These are phyloP conservation scores for Harringtonia lauricola DNA, from an alignment of 2,329 filamentous ascomycete genomes.

Conservation along the genomic window DNA sequence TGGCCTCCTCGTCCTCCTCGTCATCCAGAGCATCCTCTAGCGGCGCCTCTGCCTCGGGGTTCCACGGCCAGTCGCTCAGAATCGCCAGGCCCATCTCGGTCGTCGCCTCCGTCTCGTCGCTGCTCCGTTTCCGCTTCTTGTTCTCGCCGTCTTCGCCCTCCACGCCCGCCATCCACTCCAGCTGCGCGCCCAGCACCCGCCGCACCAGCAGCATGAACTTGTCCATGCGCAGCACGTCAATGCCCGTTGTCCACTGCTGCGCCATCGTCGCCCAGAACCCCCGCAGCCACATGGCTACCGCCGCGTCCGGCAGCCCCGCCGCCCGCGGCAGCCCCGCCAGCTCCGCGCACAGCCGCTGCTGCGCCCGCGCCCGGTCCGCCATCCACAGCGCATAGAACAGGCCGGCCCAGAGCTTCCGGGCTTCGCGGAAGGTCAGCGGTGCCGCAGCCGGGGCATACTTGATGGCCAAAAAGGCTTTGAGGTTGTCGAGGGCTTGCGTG, in stretches of 20 bases:
- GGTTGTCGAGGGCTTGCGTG: constrained; percentile 64
- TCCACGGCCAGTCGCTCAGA: constrained; percentile 30
- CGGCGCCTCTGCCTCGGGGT: constrained; percentile 19
- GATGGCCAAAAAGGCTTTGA: constrained; percentile 65
- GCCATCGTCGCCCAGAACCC: constrained; percentile 64
- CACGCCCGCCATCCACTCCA: constrained; percentile 33
- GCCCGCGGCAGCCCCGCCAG: constrained; percentile 51
- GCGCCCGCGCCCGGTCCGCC: constrained; percentile 78
- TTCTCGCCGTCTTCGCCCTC: constrained; percentile 8
- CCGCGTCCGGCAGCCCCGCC: constrained; percentile 35
- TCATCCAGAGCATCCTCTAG: constrained; percentile 26
- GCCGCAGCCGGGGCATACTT: constrained; percentile 22
- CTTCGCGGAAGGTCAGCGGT: constrained; percentile 55
- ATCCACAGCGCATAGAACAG: constrained; percentile 92
- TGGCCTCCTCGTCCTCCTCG: constrained; percentile 26
- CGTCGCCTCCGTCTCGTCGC: constrained; percentile 16
- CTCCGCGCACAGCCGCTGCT: constrained; percentile 71
- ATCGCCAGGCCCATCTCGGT: constrained; percentile 25
- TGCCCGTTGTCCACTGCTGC: constrained; percentile 55
- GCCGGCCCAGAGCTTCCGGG: constrained; percentile 88
- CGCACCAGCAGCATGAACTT: constrained; percentile 85
- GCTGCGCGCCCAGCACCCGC: constrained; percentile 62
- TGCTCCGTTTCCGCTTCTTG: constrained; percentile 10
- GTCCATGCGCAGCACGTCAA: constrained; percentile 73
- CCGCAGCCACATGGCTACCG: constrained; percentile 37